phyloP scores from a whole-genome alignment of 805 yeast genomes.

The Priceomyces carsonii region DNA sequence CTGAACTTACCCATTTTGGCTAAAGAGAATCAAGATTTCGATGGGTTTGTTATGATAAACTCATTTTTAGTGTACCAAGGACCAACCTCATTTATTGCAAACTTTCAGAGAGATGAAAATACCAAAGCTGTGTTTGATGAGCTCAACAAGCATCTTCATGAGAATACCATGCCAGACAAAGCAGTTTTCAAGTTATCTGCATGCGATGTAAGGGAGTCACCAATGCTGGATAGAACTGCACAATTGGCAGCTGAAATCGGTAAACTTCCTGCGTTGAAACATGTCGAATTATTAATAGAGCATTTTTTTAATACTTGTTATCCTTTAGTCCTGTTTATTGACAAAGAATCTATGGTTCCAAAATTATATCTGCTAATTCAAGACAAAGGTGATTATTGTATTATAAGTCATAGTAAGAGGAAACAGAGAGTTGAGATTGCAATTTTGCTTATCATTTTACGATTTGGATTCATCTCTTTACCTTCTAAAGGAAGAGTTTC shows the following conservation, averaged over 20 bases:
- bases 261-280: constrained; percentile 1
- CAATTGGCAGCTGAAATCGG: constrained; percentile 1
- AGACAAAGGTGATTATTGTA: constrained; percentile 2
- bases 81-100: constrained; percentile 11
- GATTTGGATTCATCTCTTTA: constrained; percentile 45
- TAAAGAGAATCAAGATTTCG: constrained; percentile 1
- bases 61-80: constrained; percentile 10
- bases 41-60: constrained; percentile 8
- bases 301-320: constrained; percentile 1
- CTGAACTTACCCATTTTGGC: too few relatives aligned
- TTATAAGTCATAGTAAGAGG: background rate
- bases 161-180: too few relatives aligned
- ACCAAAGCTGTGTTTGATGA: constrained; percentile 1
- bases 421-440: constrained; percentile 28
- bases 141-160: too few relatives aligned
- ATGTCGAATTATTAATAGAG: background rate
- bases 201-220: background rate
- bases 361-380: background rate
- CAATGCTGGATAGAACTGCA: background rate
- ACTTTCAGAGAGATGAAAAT: constrained; percentile 4
- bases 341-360: constrained; percentile 7
- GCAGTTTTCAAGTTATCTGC: too few relatives aligned
- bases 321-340: constrained; percentile 1
- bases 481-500: constrained; percentile 18
- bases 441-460: constrained; percentile 38